phyloP scores from a whole-genome alignment of 2,329 filamentous ascomycete species.

The Thielaviopsis euricoi region DNA sequence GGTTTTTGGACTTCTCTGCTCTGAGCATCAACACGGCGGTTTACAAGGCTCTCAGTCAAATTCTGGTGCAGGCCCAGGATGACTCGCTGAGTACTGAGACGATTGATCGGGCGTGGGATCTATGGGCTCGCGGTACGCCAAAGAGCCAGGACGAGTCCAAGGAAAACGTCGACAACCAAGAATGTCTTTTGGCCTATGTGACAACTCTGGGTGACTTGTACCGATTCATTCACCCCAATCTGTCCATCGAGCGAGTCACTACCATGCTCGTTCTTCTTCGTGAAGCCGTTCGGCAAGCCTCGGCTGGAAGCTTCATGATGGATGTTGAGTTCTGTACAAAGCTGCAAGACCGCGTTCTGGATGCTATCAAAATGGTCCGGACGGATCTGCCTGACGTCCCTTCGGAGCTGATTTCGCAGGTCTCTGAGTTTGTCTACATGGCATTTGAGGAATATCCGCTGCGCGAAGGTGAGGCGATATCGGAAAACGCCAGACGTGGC shows the following conservation, averaged over 20 bases:
- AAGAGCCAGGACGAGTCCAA: slow-evolving; percentile 21
- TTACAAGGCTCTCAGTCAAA: slow-evolving; percentile 49
- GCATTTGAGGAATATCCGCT: slow-evolving; percentile 32
- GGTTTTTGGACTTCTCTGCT: slow-evolving; percentile 42
- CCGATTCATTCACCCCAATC: slow-evolving; percentile 46
- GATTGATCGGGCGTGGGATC: slow-evolving; percentile 46
- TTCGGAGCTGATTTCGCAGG: slow-evolving; percentile 48
- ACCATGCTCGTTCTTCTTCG: slow-evolving; percentile 57
- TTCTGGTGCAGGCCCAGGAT: slow-evolving; percentile 36
- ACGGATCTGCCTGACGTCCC: slow-evolving; percentile 49
- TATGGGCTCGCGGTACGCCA: slow-evolving; percentile 46
- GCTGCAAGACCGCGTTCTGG: slow-evolving; percentile 53
- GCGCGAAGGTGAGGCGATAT: not conserved
- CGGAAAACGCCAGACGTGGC: slow-evolving; percentile 19
- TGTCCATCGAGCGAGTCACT: slow-evolving; percentile 45
- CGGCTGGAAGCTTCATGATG: slow-evolving; percentile 47
- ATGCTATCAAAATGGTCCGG: slow-evolving; percentile 49
- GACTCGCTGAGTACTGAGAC: slow-evolving; percentile 32
- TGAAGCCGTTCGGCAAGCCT: slow-evolving; percentile 54
- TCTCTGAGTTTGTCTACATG: slow-evolving; percentile 55
- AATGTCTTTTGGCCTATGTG: slow-evolving; percentile 73
- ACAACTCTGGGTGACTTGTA: slow-evolving; percentile 63
- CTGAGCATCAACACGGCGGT: slow-evolving; percentile 57
- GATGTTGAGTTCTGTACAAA: slow-evolving; percentile 60
- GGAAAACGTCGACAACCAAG: slow-evolving; percentile 48